These are phyloP conservation scores for Hymenoscyphus occultus DNA, from an alignment of 2,329 filamentous ascomycete genomes.

Conservation along the genomic window DNA sequence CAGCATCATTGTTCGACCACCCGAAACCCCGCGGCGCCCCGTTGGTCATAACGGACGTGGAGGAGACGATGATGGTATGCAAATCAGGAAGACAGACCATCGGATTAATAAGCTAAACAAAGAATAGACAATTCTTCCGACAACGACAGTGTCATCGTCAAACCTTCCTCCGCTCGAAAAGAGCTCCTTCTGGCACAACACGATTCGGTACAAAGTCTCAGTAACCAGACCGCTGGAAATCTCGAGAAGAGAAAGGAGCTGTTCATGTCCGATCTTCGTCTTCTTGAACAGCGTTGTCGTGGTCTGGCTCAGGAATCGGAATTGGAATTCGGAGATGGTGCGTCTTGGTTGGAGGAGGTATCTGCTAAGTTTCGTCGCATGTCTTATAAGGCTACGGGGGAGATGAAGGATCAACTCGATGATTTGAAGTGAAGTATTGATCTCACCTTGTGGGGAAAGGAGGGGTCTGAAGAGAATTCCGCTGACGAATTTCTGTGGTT, in stretches of 20 bases:
- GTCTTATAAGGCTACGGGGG: constrained; percentile 1
- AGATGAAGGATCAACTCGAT: neutral
- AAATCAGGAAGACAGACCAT: neutral
- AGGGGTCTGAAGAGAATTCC: neutral
- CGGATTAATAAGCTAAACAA: neutral
- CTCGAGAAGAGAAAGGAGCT: constrained; percentile 1
- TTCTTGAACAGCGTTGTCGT: neutral
- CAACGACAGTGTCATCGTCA: neutral
- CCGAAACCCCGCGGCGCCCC: neutral
- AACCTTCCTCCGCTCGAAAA: neutral
- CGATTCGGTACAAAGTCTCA: neutral
- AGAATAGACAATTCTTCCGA: neutral
- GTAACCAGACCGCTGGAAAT: neutral
- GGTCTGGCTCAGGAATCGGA: neutral
- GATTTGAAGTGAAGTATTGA: neutral
- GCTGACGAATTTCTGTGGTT: neutral
- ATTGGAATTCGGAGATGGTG: neutral
- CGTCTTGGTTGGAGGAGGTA: neutral
- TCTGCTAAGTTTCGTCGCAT: neutral
- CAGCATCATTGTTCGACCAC: neutral
- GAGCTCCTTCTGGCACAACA: neutral
- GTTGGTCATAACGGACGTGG: neutral
- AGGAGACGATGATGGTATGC: neutral
- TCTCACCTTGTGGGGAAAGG: neutral
- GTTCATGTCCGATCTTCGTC: neutral